These are phyloP conservation scores for Talaromyces verruculosus DNA, from an alignment of 2,329 filamentous ascomycete genomes.

Conservation along the genomic window DNA sequence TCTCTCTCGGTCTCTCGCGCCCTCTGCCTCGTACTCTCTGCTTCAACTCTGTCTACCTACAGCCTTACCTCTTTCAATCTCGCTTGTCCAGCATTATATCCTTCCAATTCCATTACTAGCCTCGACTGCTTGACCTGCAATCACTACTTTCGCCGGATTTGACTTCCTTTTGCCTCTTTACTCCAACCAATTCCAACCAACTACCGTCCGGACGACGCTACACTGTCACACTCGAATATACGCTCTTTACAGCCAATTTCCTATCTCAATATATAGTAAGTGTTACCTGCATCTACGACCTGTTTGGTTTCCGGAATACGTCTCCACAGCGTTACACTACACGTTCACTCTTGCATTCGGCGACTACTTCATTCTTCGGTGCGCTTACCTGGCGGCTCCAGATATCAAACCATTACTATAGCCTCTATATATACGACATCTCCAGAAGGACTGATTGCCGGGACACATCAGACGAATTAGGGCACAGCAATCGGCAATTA, in stretches of 20 bases:
- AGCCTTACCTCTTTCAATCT: neutral
- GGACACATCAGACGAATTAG: neutral
- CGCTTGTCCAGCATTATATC: neutral
- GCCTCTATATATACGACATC: neutral
- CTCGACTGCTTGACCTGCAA: slow-evolving; percentile 1
- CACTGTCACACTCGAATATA: neutral
- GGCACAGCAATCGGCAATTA: neutral
- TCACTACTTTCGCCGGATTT: neutral
- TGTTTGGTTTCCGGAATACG: neutral
- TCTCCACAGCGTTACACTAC: neutral
- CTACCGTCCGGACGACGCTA: neutral
- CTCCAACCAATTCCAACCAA: neutral
- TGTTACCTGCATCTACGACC: neutral
- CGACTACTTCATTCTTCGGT: neutral
- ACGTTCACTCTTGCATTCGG: neutral
- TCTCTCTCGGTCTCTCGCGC: neutral
- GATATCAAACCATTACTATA: neutral
- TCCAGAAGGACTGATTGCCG: neutral
- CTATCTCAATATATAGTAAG: neutral
- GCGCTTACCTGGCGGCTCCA: slow-evolving; percentile 8
- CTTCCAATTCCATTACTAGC: slow-evolving; percentile 1
- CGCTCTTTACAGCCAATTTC: slow-evolving; percentile 1
- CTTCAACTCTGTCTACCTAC: neutral
- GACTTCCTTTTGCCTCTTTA: neutral
- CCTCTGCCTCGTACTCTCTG: neutral